Base-by-base conservation (phyloP, 2,329 filamentous ascomycete species). In the Claviceps paspali region DNA sequence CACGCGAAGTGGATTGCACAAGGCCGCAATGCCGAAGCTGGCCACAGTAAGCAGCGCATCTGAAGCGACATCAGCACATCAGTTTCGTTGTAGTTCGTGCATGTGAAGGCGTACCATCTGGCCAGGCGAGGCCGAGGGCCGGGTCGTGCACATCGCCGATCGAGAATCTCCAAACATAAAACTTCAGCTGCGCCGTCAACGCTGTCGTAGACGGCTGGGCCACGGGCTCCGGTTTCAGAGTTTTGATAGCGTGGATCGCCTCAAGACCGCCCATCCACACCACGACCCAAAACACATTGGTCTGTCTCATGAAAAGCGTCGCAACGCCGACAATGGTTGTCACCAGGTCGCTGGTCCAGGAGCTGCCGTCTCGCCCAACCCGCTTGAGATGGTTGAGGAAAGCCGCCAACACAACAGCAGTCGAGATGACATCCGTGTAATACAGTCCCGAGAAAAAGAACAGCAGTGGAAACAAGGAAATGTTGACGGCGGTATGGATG, bases 361-460 rank as follows among this genome's bases (percentile, higher is more conserved):
- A 57, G 5, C 52, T 57, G 6, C 33, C 35, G 9, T 49, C 43
- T 23, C 45, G 40, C 14, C 55, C 57, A 2, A 69, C 44, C 12
- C 72, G 65, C 18, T 51, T 42, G 4, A 76, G 55, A 42, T 72
- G 69, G 38, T 69, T 63, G 26, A 69, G 62, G 51, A 87, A 91
- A 1, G 76, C 73, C 2, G 75, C 54, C 7, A 95, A 60, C 0
- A 95, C 83, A 1, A 76, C 68, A 6, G 82, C 64, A 0, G 86
- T 82, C 0, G 88, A 92, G 35, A 82, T 67, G 3, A 95, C 71
- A 55, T 98, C 91, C 0, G 91, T 98, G 56, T 98, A 98, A 57
- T 93, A 98, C 6, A 98, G 64, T 0, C 76, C 86, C 0, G 85
- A 91, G 58, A 98, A 98, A 68, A 98, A 98, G 66, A 94, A 95